A percentile compares a stretch with the other conserved stretches of the same genome.
Conservation (phyloP, 2,329 filamentous ascomycete species). For the Aspergillus versicolor region DNA sequence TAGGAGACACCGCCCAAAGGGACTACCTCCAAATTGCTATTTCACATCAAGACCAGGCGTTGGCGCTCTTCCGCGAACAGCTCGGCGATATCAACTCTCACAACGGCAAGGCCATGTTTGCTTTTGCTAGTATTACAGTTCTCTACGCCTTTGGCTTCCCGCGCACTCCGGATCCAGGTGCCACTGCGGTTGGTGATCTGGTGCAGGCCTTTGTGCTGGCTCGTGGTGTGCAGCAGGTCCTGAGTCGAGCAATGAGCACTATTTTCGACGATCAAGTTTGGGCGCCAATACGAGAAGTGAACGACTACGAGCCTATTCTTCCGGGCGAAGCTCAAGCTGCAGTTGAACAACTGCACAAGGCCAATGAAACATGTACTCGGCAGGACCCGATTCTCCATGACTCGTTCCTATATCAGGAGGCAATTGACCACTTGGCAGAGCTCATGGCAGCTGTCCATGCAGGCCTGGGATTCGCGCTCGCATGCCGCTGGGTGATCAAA, state of each 20-base stretch:
- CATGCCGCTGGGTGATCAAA: conserved; percentile 39
- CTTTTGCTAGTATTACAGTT: conserved; percentile 37
- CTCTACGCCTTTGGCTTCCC: conserved; percentile 41
- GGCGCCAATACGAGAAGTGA: conserved; percentile 27
- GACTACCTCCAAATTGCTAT: conserved; percentile 38
- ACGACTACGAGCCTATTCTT: conserved; percentile 21
- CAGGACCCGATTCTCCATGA: conserved; percentile 24
- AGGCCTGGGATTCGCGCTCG: conserved; percentile 52
- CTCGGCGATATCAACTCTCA: conserved; percentile 32
- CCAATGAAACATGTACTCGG: conserved; percentile 25
- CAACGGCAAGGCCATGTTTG: conserved; percentile 44
- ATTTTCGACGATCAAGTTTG: conserved; percentile 29
- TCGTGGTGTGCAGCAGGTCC: conserved; percentile 36
- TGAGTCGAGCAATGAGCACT: conserved; percentile 21
- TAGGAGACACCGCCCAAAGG: conserved; percentile 18
- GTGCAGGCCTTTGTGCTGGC: conserved; percentile 34
- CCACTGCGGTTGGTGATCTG: conserved; percentile 32
- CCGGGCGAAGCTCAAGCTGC: conserved; percentile 21
- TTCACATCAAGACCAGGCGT: conserved; percentile 34
- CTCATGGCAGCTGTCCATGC: conserved; percentile 25
- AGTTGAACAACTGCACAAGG: conserved; percentile 25
- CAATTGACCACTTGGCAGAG: conserved; percentile 29
- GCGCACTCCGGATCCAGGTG: conserved; percentile 24
- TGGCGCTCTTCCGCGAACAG: conserved; percentile 35
- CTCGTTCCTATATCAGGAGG: conserved; percentile 20